Conservation (phyloP, 441 rosid genomes). For the Omphalea diandra region DNA sequence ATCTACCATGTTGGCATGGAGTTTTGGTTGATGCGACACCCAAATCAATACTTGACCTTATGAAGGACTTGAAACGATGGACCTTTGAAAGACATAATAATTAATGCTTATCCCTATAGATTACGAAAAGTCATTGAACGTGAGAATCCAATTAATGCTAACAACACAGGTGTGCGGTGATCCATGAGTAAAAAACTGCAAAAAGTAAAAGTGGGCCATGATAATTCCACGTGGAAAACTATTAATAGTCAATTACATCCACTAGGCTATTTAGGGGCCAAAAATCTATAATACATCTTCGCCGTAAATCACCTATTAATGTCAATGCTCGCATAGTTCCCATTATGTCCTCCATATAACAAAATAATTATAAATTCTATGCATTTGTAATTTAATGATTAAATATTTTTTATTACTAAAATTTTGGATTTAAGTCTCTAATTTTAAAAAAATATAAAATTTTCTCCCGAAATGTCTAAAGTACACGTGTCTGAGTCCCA, state of each 20-base stretch:
- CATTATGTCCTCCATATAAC: background rate
- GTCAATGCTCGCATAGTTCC: background rate
- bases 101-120: background rate
- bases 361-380: no score
- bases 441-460: no score
- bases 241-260: background rate
- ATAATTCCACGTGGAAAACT: conserved; percentile 15
- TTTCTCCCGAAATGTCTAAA: no score
- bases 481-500: no score
- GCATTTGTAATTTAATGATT: no score
- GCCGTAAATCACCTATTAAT: background rate
- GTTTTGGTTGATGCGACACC: background rate
- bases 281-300: background rate
- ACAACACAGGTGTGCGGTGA: conserved; percentile 12
- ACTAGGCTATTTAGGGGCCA: no score
- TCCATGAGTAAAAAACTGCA: background rate
- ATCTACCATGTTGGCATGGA: background rate
- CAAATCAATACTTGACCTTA: background rate
- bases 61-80: background rate
- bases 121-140: background rate
- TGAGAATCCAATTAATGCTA: background rate
- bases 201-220: background rate
- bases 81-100: conserved; percentile 9
- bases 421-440: background rate
- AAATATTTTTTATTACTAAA: no score